Conservation (phyloP, 805 yeast species). For the Kockiozyma suomiensis region DNA sequence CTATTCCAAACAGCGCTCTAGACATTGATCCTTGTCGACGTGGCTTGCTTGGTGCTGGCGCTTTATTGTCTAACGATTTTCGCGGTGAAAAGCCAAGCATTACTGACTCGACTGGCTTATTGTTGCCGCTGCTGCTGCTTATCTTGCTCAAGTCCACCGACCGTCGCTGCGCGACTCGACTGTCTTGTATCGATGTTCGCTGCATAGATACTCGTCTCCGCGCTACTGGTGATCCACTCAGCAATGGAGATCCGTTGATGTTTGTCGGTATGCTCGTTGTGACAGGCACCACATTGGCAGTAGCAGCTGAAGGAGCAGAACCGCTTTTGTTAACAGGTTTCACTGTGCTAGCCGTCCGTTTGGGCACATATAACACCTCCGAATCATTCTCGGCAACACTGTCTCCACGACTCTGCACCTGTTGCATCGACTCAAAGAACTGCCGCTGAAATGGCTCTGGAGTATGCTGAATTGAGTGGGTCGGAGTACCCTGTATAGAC, state of each 20-base stretch:
- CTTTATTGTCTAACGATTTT: neutral
- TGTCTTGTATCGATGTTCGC: neutral
- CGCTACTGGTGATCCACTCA: no score
- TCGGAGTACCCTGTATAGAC: conserved; percentile 24
- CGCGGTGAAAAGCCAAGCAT: neutral
- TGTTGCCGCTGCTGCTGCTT: neutral
- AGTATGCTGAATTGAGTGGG: conserved; percentile 24
- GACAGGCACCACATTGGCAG: neutral
- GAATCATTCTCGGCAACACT: conserved; percentile 4
- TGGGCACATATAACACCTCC: conserved; percentile 12
- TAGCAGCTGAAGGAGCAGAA: neutral
- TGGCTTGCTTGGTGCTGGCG: neutral
- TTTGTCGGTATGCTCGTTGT: neutral
- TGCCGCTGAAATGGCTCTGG: conserved; percentile 23
- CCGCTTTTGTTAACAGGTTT: no score
- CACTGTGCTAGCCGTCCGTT: conserved; percentile 1
- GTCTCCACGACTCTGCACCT: neutral
- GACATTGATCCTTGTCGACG: conserved; percentile 8
- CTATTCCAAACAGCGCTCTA: conserved; percentile 6
- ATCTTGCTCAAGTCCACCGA: neutral
- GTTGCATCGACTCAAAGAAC: neutral
- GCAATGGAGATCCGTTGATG: no score
- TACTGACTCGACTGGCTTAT: neutral
- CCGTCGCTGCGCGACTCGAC: neutral
- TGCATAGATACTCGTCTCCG: neutral